Evolutionary conservation across 768 basidiomycete species (phyloP).

Genomic region (Daedaleopsis sinensis): DNA sequence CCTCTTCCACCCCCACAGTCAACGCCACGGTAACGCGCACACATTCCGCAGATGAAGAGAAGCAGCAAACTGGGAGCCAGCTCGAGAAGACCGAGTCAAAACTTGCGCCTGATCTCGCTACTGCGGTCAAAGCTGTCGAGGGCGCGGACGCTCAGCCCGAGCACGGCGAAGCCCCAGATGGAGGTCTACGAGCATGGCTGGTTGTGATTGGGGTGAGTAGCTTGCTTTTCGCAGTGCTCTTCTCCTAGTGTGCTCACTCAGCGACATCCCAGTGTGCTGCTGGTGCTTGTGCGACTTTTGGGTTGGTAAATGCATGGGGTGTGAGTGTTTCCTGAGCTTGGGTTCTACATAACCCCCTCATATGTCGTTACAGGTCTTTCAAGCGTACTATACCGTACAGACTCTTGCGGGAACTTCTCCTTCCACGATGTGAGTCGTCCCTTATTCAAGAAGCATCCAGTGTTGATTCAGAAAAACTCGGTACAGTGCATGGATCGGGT

Average conservation of each 20-base stretch:
- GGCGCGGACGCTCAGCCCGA: slow-evolving; percentile 9
- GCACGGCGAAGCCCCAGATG: slow-evolving; percentile 42
- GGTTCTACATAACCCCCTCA: not conserved
- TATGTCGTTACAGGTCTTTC: slow-evolving; percentile 55
- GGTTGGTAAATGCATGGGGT: slow-evolving; percentile 77
- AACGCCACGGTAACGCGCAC: not conserved
- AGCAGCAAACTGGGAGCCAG: slow-evolving; percentile 1
- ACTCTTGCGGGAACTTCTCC: slow-evolving; percentile 52
- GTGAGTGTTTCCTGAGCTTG: slow-evolving; percentile 41
- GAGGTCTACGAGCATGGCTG: slow-evolving; percentile 47
- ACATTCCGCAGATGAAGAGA: slow-evolving; percentile 8
- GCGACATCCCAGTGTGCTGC: slow-evolving; percentile 18
- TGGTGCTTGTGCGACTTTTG: slow-evolving; percentile 58
- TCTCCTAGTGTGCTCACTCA: slow-evolving; percentile 1
- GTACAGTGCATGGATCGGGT: slow-evolving; percentile 80
- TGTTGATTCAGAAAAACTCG: not conserved
- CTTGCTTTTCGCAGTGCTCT: not conserved
- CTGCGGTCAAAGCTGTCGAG: not conserved
- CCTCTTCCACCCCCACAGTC: not conserved
- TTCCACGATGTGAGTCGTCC: slow-evolving; percentile 58
- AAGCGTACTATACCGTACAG: slow-evolving; percentile 66
- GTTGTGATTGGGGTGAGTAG: slow-evolving; percentile 43
- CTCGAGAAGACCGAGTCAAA: not conserved
- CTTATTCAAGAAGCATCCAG: not conserved
- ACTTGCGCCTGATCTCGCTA: not conserved